These are phyloP conservation scores for Fragaria vesca DNA, from an alignment of 306 rosid genomes.

Conservation along the genomic window DNA sequence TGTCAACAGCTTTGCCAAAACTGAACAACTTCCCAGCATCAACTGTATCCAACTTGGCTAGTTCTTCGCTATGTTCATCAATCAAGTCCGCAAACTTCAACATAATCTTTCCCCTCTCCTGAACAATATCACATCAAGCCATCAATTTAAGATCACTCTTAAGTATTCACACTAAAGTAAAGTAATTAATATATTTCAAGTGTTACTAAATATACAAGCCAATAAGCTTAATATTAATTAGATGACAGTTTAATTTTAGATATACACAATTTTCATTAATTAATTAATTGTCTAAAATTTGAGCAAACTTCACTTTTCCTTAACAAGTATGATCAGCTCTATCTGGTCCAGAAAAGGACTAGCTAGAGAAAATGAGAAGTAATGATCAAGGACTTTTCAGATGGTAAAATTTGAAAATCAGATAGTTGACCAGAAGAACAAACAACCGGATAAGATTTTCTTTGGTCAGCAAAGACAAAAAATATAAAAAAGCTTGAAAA, in stretches of 20 bases:
- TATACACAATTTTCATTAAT: too few relatives aligned
- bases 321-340: not conserved
- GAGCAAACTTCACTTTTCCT: too few relatives aligned
- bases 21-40: constrained; percentile 62
- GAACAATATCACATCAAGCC: constrained; percentile 8
- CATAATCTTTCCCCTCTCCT: constrained; percentile 65
- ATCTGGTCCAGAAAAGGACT: not conserved
- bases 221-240: not conserved
- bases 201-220: not conserved
- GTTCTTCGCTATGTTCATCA: constrained; percentile 56
- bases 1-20: constrained; percentile 39
- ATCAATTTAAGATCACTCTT: not conserved
- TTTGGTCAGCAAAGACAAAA: not conserved
- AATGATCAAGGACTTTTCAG: not conserved
- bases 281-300: too few relatives aligned
- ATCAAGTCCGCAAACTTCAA: constrained; percentile 66
- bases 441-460: too few relatives aligned
- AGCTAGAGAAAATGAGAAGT: not conserved
- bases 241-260: too few relatives aligned
- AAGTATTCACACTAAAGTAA: not conserved
- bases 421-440: not conserved
- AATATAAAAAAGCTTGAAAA: too few relatives aligned
- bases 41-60: constrained; percentile 67
- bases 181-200: not conserved
- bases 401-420: not conserved